A percentile compares a stretch with the other conserved stretches of the same genome.
Evolutionary conservation across 2,329 filamentous ascomycete species (phyloP).

Genomic region (Diaporthe vaccinii): DNA sequence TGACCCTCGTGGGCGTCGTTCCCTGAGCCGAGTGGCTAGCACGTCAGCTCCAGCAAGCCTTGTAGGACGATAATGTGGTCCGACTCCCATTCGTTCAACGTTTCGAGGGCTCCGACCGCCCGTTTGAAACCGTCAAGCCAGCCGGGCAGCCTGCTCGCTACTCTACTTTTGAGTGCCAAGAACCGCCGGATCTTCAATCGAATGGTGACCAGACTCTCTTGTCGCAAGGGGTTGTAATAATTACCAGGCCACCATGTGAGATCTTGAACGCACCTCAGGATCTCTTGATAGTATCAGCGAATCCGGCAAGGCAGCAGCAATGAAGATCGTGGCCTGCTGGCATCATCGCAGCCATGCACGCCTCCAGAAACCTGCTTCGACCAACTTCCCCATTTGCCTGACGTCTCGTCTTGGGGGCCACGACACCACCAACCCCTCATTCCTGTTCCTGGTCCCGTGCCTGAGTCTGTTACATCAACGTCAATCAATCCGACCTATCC

Average conservation of each 20-base stretch:
- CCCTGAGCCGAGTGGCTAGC: slow-evolving; percentile 33
- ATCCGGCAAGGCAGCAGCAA: not conserved
- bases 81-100: not conserved
- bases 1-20: slow-evolving; percentile 34
- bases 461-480: not conserved
- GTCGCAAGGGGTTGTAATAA: not conserved
- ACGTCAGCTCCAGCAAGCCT: slow-evolving; percentile 5
- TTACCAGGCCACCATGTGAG: slow-evolving; percentile 1
- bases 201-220: not conserved
- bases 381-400: not conserved
- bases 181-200: not conserved
- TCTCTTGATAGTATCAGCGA: slow-evolving; percentile 7
- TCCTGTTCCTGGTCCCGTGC: not conserved
- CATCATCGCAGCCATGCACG: slow-evolving; percentile 1
- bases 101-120: not conserved
- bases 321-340: not conserved
- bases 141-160: not conserved
- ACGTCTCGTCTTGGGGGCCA: slow-evolving; percentile 8
- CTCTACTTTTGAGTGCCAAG: not conserved
- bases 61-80: not conserved
- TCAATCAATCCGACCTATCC: not conserved
- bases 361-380: slow-evolving; percentile 1
- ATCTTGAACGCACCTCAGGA: not conserved
- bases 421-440: not conserved
- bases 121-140: not conserved